Percentiles rank a stretch among this genome's conserved stretches.
These are phyloP conservation scores for Sorghum bicolor DNA, from an alignment of 176 grass and related monocot genomes.

Conservation along the genomic window Sorghum_bicolor_NCBIv3 NC_012874.2:69915001-69915500, in stretches of 20 bases:
- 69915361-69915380: not conserved
- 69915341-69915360: not conserved
- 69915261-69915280: not conserved
- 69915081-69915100: too few relatives aligned
- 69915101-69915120: too few relatives aligned
- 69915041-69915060: too few relatives aligned
- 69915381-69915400: conserved; percentile 1
- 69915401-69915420: not conserved
- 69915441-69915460: not conserved
- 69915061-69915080: too few relatives aligned
- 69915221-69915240: not conserved
- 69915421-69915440: not conserved
- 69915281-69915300: conserved; percentile 46
- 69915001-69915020: too few relatives aligned
- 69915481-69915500: not conserved
- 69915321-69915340: conserved; percentile 28
- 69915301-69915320: conserved; percentile 51
- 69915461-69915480: not conserved
- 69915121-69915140: too few relatives aligned
- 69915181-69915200: too few relatives aligned
- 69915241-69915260: not conserved
- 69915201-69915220: not conserved
- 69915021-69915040: too few relatives aligned
- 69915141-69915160: too few relatives aligned
- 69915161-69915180: too few relatives aligned